Base-by-base conservation (phyloP, 2,329 filamentous ascomycete species). In the Myrmaecium sp. region DNA sequence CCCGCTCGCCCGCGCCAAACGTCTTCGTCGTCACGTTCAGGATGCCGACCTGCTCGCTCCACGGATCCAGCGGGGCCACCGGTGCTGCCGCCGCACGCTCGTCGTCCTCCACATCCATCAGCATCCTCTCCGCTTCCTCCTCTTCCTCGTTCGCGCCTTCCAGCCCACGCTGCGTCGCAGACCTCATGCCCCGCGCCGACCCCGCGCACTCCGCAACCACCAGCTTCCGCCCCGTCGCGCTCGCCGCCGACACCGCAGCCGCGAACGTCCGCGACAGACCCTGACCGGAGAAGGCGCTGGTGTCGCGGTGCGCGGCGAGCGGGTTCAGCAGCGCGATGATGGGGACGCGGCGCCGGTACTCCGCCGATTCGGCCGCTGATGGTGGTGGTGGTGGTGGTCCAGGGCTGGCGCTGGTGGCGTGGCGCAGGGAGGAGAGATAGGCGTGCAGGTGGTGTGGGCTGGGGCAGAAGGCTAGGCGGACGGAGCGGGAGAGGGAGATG, bases 361-460 rank as follows among this genome's bases (percentile, higher is more conserved):
- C 39, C 26, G 39, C 23, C n/a, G 23, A 16, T 19, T 14, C 21
- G 17, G 8, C 19, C 21, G 8, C 15, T 15, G 5, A 14, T 25
- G 12, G 18, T 29, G 11, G 26, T 25, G 13, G 19, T 22, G 10
- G 23, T 4, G 28, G 21, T 14, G 22, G 28, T 12, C 18, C 29
- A 19, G 7, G 11, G 52, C 52, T 69, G 64, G 27, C n/a, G n/a
- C n/a, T n/a, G 14, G 19, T 26, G 23, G 5, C 23, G 23, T 27
- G 25, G 14, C 27, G 10, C 14, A 28, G 21, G 11, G 68, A 60
- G 21, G 75, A 60, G 11, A 94, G 60, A 41, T 75, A 80, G 18
- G 80, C 80, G 28, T 81, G 74, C 5, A 93, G 65, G 47, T 79
- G 73, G 13, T 77, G 71, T 28, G 89, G 64, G 3, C 76, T 81